Evolutionary conservation across 345 rosid species (phyloP).

Genomic region (Ceriops tagal): DNA sequence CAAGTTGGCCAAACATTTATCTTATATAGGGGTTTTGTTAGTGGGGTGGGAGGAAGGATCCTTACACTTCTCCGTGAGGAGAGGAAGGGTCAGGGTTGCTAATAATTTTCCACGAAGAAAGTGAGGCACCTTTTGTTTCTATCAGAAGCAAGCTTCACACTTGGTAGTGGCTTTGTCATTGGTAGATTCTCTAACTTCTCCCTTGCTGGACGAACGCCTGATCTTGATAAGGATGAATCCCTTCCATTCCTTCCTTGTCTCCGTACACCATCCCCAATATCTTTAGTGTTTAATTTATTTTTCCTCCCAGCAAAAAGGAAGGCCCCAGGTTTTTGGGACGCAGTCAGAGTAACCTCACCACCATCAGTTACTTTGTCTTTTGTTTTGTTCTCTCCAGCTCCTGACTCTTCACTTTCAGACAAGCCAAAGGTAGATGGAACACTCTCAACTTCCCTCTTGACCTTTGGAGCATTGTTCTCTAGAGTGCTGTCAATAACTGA

Average conservation of each 20-base stretch:
- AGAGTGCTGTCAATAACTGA: constrained; percentile 36
- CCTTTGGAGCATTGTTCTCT: constrained; percentile 44
- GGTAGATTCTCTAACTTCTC: constrained; percentile 59
- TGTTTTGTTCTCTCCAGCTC: constrained; percentile 63
- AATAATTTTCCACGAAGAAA: no score
- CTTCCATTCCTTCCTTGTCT: constrained; percentile 78
- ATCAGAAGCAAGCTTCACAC: constrained; percentile 52
- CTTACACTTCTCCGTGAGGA: no score
- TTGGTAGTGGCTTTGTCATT: constrained; percentile 58
- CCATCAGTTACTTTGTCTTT: constrained; percentile 56
- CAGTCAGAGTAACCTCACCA: constrained; percentile 43
- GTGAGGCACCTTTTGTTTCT: constrained; percentile 63
- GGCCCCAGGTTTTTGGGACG: constrained; percentile 50
- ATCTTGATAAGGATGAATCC: constrained; percentile 48
- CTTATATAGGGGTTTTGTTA: no score
- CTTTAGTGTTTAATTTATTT: constrained; percentile 47
- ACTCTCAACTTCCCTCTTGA: constrained; percentile 59
- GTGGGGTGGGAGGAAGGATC: neutral
- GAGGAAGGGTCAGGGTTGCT: no score
- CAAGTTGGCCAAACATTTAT: constrained; percentile 8
- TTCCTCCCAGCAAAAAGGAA: constrained; percentile 49
- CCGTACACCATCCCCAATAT: constrained; percentile 66
- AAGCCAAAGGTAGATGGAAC: constrained; percentile 62
- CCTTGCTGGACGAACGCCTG: constrained; percentile 47
- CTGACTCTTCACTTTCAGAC: constrained; percentile 87